These are phyloP conservation scores for Vigna reflexopilosa DNA, from an alignment of 306 rosid genomes.

Conservation along the genomic window DNA sequence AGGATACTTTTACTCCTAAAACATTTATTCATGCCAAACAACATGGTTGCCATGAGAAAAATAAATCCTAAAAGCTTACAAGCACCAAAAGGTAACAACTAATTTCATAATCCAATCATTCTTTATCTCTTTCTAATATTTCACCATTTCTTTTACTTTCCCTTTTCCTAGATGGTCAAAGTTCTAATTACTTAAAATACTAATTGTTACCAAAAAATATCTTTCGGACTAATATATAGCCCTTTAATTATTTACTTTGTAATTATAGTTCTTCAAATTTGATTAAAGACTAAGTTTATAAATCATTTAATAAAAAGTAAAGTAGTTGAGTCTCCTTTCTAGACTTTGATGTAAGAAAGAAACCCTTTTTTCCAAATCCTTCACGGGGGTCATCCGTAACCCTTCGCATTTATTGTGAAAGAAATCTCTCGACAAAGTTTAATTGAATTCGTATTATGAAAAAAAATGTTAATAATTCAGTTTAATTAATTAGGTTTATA, in stretches of 20 bases:
- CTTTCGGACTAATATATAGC: background rate
- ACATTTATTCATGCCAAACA: background rate
- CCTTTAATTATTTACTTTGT: background rate
- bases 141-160: background rate
- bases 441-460: background rate
- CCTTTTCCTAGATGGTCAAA: background rate
- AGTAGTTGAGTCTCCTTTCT: conserved; percentile 24
- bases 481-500: no score
- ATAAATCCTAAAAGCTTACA: background rate
- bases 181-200: background rate
- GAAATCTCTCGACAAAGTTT: conserved; percentile 10
- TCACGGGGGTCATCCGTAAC: background rate
- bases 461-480: no score
- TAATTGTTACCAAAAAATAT: background rate
- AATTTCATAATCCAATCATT: background rate
- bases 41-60: conserved; percentile 2
- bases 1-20: background rate
- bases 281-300: background rate
- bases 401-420: conserved; percentile 27
- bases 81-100: conserved; percentile 5
- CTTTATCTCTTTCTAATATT: background rate
- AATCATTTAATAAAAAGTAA: background rate
- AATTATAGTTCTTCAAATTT: background rate
- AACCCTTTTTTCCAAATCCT: background rate
- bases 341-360: background rate